A percentile compares a stretch with the other conserved stretches of the same genome.
Evolutionary conservation across 176 grass and related monocot species (phyloP).

Genomic region (Oryza punctata): DNA sequence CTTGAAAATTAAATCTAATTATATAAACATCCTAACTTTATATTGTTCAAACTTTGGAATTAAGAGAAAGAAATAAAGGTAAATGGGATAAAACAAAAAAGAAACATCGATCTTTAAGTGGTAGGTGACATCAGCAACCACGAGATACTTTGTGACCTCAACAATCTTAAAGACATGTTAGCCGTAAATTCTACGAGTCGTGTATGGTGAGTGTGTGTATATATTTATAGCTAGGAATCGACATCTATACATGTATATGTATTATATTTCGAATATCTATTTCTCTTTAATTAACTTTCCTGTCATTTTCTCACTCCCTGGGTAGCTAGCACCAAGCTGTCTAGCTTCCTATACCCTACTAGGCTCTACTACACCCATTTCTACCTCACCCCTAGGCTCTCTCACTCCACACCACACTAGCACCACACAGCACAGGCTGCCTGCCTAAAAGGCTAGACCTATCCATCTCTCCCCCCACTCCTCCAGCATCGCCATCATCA

Average conservation of each 20-base stretch:
- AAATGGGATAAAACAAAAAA: no score
- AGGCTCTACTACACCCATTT: constrained; percentile 1
- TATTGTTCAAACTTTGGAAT: no score
- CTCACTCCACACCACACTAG: not conserved
- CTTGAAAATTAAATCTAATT: not conserved
- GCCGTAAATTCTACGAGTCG: no score
- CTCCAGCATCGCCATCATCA: constrained; percentile 36
- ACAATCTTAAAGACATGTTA: no score
- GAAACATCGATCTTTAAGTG: no score
- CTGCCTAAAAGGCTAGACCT: constrained; percentile 51
- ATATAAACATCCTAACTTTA: not conserved
- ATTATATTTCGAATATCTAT: not conserved
- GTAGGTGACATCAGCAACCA: no score
- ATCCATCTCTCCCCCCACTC: constrained; percentile 27
- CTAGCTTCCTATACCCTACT: constrained; percentile 34
- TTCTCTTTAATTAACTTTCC: not conserved
- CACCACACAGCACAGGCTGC: constrained; percentile 4
- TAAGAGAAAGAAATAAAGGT: no score
- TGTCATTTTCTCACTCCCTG: not conserved
- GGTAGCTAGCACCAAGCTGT: not conserved
- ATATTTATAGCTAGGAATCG: no score
- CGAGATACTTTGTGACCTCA: no score
- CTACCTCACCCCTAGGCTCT: not conserved
- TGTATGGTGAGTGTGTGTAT: no score
- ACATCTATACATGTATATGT: no score